Base-by-base conservation (phyloP, 225 moss, liverwort and hornwort genomes). In the Bryum argenteum region DNA sequence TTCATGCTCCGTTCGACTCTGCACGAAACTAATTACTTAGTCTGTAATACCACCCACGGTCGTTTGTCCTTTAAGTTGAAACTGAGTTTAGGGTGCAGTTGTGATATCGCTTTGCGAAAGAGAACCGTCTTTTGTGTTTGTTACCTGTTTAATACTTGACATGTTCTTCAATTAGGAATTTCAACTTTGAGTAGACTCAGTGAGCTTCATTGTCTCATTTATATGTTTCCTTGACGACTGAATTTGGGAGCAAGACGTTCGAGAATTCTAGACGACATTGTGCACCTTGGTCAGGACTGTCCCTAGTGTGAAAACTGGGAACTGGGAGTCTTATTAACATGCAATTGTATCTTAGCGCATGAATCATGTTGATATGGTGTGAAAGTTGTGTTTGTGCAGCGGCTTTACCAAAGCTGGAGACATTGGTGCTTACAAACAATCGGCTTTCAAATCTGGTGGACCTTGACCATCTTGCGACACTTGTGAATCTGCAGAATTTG, bases 371-470 rank as follows among this genome's bases (percentile, higher is more conserved):
- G 44, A 55, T 61, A 65, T 43, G 44, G 54, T 44, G 65, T 80
- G 67, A 63, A 75, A 75, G 55, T 73, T 73, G 63, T 79, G 76
- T 58, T 63, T 82, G 63, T 70, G 76, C 90, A 94, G 97, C 81
- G 66, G 82, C 77, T 71, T 69, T 98, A 72, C 98, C 94, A 58
- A 94, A 94, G 77, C 75, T 98, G 88, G 89, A 98, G 85, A 89
- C 89, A 71, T 81, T 98, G 80, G 87, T 98, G 67, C 98, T 98
- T 54, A 94, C 98, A 65, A 94, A 98, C 86, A 98, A 98, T 81
- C 92, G 98, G 67, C 82, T 98, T 58, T 81, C 91, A 81, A 98
- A 98, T 78, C 77, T 98, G 87, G 87, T 77, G 85, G 94, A 98
- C 80, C 91, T 98, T 80, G 94, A 98, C 81, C 89, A 92, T 50